Evolutionary conservation across 805 yeast genomes (phyloP), one percentile per base, ranked within the genome.

Genomic region (Cyberlindnera japonica): DNA sequence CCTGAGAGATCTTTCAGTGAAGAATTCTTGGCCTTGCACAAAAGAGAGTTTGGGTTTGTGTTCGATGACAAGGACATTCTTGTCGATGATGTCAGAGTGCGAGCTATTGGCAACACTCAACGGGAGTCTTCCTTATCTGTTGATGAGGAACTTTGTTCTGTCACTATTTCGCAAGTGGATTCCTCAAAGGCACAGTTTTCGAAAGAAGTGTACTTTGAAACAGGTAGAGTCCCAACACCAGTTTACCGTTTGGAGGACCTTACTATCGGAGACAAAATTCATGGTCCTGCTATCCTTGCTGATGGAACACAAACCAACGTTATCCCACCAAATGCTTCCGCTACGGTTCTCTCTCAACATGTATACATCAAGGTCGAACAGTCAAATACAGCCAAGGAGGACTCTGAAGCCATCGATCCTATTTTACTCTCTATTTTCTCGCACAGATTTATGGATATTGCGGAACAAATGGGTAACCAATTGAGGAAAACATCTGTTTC

Each of bases 381-480:
- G 18, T 12, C 35, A 5, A 39, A 47, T 26, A 18, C 33, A 15
- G 23, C 45, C 1, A 43, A 49, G 15, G 55, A 55, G 22, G 44
- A 61, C 7, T 58, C 66, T 25, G 43, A 62, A 6, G 53, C 51
- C 18, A 63, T 81, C 27, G 90, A 86, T 50, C 93, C 93, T 1
- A 75, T 86, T 24, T 65, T 79, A 48, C 61, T 86, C 28, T 83
- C 95, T 0, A 81, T 86, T 18, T 86, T 86, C 62, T 82, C 87
- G 24, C 89, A 85, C 59, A 68, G 95, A 45, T 86, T 86, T 59
- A 85, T 86, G 91, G 88, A 87, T 47, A 85, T 87, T 59, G 95
- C 95, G 8, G 95, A 86, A 51, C 91, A 83, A 56, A 86, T 86
- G 95, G 91, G 95, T 27, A 75, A 74, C 26, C 82, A 90, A 5